Evolutionary conservation across 2,329 filamentous ascomycete genomes (phyloP).

Genomic region (Monosporascus sp.): DNA sequence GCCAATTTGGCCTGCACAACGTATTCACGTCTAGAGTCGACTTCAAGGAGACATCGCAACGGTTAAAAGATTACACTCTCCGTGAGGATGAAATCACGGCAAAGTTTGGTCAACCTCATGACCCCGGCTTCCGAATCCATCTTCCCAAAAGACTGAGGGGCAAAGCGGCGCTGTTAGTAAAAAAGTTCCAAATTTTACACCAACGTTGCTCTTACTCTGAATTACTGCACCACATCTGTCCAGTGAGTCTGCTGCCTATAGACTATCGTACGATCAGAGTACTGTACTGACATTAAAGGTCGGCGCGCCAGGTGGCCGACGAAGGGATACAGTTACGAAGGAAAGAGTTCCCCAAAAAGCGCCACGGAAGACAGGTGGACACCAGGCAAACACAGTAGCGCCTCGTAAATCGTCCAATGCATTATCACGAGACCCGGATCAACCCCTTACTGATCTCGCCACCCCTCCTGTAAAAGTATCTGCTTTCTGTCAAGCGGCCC

Average conservation of each 20-base stretch:
- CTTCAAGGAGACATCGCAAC: slow-evolving; percentile 60
- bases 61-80: slow-evolving; percentile 77
- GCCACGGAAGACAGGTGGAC: slow-evolving; percentile 8
- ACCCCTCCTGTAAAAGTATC: slow-evolving; percentile 67
- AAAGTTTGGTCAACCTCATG: slow-evolving; percentile 28
- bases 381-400: slow-evolving; percentile 11
- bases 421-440: slow-evolving; percentile 33
- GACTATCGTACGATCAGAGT: not conserved
- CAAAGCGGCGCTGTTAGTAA: slow-evolving; percentile 51
- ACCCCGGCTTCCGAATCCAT: slow-evolving; percentile 22
- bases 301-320: slow-evolving; percentile 8
- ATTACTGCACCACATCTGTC: slow-evolving; percentile 77
- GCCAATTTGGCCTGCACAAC: slow-evolving; percentile 86
- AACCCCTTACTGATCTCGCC: slow-evolving; percentile 60
- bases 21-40: slow-evolving; percentile 74
- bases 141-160: slow-evolving; percentile 68
- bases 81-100: slow-evolving; percentile 73
- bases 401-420: slow-evolving; percentile 12
- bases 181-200: slow-evolving; percentile 66
- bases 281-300: slow-evolving; percentile 18
- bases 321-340: slow-evolving; percentile 3
- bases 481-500: slow-evolving; percentile 75
- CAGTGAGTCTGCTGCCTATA: slow-evolving; percentile 28
- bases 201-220: slow-evolving; percentile 72
- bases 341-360: slow-evolving; percentile 2